Evolutionary conservation across 352 stramenopile genomes (phyloP).

Genomic region (Phytophthora sojae): DNA sequence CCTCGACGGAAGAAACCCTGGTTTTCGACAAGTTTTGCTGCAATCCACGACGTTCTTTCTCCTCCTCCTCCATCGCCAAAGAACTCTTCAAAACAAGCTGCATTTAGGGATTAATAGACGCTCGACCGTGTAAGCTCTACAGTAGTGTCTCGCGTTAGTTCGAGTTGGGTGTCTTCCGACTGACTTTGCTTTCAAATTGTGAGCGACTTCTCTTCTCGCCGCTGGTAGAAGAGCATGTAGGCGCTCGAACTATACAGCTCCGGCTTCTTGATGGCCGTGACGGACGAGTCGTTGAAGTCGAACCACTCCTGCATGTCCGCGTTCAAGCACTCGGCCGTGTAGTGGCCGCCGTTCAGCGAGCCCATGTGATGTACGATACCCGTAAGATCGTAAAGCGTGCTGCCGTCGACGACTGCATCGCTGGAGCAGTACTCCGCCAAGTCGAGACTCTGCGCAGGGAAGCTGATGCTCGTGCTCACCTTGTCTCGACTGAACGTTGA

Average conservation of each 20-base stretch:
- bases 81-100: conserved; percentile 16
- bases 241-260: conserved; percentile 67
- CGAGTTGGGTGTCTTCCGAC: no score
- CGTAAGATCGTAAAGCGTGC: conserved; percentile 79
- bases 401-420: conserved; percentile 74
- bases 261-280: conserved; percentile 74
- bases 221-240: conserved; percentile 86
- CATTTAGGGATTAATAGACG: conserved; percentile 11
- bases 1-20: no score
- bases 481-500: conserved; percentile 84
- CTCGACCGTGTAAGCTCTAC: conserved; percentile 7
- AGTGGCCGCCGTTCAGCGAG: conserved; percentile 81
- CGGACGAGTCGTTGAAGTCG: conserved; percentile 80
- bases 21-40: background rate
- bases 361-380: conserved; percentile 85
- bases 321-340: conserved; percentile 86
- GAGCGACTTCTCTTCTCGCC: conserved; percentile 63
- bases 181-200: conserved; percentile 53
- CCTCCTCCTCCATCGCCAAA: background rate
- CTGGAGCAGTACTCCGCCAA: conserved; percentile 72
- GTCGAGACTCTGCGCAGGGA: conserved; percentile 68
- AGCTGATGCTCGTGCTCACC: conserved; percentile 69
- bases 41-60: no score
- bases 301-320: conserved; percentile 78
- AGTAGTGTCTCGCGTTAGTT: background rate